A percentile compares a stretch with the other conserved stretches of the same genome.
Evolutionary conservation across 1,139 yeast genomes (phyloP).

Genomic region (Pneumocystis oryctolagi): DNA sequence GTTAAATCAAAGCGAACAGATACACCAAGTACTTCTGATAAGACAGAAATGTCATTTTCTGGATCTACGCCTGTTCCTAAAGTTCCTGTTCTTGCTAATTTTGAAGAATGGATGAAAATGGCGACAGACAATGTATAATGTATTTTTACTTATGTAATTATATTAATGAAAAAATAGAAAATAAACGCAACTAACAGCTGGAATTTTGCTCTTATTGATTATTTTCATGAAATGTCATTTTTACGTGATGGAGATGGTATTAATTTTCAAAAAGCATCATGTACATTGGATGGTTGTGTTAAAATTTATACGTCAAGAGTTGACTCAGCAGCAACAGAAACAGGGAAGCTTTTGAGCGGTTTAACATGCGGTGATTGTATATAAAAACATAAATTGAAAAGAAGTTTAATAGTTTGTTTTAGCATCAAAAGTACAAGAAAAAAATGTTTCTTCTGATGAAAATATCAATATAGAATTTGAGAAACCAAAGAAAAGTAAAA

Average conservation of each 20-base stretch:
- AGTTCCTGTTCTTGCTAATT: slow-evolving; percentile 42
- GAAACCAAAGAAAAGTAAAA: slow-evolving; percentile 21
- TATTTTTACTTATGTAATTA: not conserved
- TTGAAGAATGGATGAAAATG: slow-evolving; percentile 80
- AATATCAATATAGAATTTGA: slow-evolving; percentile 21
- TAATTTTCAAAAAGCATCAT: slow-evolving; percentile 63
- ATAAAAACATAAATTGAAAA: slow-evolving; percentile 14
- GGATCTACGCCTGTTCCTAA: slow-evolving; percentile 15
- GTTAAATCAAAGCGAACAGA: not conserved
- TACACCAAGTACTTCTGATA: not conserved
- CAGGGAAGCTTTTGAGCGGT: slow-evolving; percentile 74
- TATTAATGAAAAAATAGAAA: slow-evolving; percentile 16
- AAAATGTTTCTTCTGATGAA: slow-evolving; percentile 22
- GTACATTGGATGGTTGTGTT: slow-evolving; percentile 74
- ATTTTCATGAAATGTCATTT: slow-evolving; percentile 55
- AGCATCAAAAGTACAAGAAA: slow-evolving; percentile 17
- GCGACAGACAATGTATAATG: slow-evolving; percentile 53
- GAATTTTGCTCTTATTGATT: slow-evolving; percentile 82
- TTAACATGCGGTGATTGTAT: slow-evolving; percentile 30
- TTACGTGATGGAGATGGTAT: slow-evolving; percentile 46
- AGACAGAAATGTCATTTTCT: not conserved
- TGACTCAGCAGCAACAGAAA: slow-evolving; percentile 82
- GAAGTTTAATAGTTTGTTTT: not conserved
- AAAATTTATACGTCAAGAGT: slow-evolving; percentile 74
- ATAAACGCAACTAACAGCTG: slow-evolving; percentile 43